Evolutionary conservation across 257 asterid genomes (phyloP).

Genomic region (Solanum etuberosum): DNA sequence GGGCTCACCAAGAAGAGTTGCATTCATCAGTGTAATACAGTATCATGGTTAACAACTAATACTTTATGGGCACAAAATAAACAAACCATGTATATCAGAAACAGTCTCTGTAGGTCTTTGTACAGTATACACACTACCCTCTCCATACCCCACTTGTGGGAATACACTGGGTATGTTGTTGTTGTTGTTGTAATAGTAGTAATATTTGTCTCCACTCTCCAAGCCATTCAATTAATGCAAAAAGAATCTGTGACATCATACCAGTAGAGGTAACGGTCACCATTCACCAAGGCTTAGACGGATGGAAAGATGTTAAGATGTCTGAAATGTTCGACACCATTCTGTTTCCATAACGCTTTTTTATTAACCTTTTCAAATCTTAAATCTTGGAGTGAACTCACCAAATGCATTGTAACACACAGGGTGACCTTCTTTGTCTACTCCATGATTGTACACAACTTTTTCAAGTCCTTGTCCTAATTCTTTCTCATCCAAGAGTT

Average conservation of each 20-base stretch:
- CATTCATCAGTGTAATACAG: not conserved
- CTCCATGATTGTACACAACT: constrained; percentile 70
- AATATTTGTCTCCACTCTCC: not conserved
- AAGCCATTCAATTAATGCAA: not conserved
- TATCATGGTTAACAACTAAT: not conserved
- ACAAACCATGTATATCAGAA: not conserved
- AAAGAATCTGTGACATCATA: not conserved
- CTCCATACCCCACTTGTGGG: not conserved
- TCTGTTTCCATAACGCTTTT: not conserved
- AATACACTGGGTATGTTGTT: not conserved
- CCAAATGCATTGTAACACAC: constrained; percentile 85
- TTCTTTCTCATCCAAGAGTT: constrained; percentile 44
- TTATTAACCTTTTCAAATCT: not conserved
- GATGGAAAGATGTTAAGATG: not conserved
- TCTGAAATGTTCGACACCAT: too few relatives aligned
- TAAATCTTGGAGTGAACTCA: constrained; percentile 22
- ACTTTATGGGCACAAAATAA: not conserved
- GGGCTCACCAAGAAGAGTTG: not conserved
- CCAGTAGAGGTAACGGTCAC: not conserved
- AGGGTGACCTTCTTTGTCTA: constrained; percentile 81
- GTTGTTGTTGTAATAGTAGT: not conserved
- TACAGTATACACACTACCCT: not conserved
- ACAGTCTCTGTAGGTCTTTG: not conserved
- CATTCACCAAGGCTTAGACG: not conserved
- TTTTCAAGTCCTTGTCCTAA: constrained; percentile 58